These are phyloP conservation scores for Arthroderma sp. DNA, from an alignment of 2,329 filamentous ascomycete genomes.

Conservation along the genomic window DNA sequence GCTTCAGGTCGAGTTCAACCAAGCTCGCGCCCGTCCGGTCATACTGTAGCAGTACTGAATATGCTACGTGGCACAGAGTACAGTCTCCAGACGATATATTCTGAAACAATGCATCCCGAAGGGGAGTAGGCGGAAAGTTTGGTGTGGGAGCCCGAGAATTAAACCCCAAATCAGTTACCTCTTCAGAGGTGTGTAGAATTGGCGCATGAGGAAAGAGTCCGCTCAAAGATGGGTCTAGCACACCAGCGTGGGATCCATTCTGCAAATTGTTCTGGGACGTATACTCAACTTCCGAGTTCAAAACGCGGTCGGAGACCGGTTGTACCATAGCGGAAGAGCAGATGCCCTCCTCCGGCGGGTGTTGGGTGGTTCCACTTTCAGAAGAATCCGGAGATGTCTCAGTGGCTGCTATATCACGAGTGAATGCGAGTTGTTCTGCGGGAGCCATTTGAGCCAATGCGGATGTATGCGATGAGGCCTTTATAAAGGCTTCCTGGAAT, in stretches of 20 bases:
- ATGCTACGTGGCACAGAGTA: background rate
- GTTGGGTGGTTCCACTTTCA: background rate
- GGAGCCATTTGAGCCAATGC: background rate
- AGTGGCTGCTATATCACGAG: background rate
- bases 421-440: background rate
- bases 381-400: constrained; percentile 1
- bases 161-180: background rate
- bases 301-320: background rate
- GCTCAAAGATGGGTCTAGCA: background rate
- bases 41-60: background rate
- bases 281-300: background rate
- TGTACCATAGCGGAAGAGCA: background rate
- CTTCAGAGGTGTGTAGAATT: background rate
- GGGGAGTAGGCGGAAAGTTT: background rate
- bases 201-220: background rate
- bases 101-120: background rate
- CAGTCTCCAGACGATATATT: background rate
- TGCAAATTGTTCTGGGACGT: background rate
- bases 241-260: background rate
- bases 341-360: background rate
- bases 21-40: background rate
- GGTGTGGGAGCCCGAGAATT: background rate
- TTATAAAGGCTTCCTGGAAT: background rate
- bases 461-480: background rate
- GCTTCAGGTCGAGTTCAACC: constrained; percentile 1